Percentiles rank a stretch among this genome's conserved stretches.
These are phyloP conservation scores for Rhododendron simsii DNA, from an alignment of 148 eudicot species.

Conservation along the genomic window DNA sequence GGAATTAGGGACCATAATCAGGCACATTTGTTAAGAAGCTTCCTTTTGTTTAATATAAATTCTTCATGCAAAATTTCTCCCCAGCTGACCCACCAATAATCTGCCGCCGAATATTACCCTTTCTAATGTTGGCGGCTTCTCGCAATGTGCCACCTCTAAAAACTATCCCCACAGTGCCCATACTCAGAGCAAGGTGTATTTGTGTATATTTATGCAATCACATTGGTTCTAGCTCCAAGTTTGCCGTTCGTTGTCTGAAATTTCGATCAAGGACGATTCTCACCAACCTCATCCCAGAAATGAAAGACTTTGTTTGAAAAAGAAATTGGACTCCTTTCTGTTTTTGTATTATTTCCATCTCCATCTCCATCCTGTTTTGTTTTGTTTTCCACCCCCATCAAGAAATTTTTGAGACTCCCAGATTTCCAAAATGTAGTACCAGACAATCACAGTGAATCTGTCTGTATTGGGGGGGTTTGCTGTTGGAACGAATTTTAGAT, in stretches of 20 bases:
- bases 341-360: neutral
- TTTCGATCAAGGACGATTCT: neutral
- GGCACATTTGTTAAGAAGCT: neutral
- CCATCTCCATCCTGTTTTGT: neutral
- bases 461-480: too few species aligned
- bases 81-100: neutral
- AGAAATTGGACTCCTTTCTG: neutral
- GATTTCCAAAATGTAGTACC: neutral
- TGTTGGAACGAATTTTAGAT: too few species aligned
- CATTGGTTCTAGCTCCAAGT: neutral
- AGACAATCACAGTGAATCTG: neutral
- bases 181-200: neutral
- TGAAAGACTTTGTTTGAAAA: neutral
- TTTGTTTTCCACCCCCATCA: neutral
- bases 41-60: neutral
- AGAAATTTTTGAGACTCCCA: neutral
- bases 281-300: neutral
- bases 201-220: neutral
- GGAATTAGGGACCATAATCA: neutral
- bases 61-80: neutral
- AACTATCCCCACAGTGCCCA: neutral
- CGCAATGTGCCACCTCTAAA: neutral
- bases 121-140: neutral
- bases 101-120: neutral
- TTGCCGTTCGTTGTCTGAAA: neutral